Conservation (phyloP, 139 green algal species). For the Chlorella sp. region DNA sequence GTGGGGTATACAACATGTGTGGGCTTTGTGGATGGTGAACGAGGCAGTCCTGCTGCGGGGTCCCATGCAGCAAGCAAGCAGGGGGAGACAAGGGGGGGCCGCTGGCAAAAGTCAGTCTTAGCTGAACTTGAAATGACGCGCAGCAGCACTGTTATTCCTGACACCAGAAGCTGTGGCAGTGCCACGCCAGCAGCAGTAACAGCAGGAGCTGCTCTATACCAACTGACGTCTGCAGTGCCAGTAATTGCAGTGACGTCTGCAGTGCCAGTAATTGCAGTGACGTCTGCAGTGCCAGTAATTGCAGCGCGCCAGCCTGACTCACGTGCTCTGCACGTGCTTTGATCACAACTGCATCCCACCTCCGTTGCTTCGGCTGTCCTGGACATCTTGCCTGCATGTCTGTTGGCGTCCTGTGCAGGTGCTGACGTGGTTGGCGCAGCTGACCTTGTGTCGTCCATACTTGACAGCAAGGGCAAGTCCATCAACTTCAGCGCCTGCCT, state of each 20-base stretch:
- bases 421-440: not conserved
- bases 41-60: no score
- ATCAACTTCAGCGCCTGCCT: constrained; percentile 12
- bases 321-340: not conserved
- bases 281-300: not conserved
- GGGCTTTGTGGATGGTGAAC: no score
- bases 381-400: not conserved
- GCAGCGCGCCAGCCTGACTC: not conserved
- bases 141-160: no score
- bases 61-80: no score
- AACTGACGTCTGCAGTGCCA: not conserved
- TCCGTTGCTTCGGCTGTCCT: not conserved
- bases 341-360: not conserved
- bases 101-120: no score
- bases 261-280: not conserved
- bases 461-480: constrained; percentile 17
- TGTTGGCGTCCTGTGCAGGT: not conserved
- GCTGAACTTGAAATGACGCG: no score
- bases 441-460: constrained; percentile 7
- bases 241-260: not conserved
- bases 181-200: no score
- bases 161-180: no score
- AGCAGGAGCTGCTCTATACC: no score
- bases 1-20: no score
- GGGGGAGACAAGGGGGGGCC: no score